Base-by-base conservation (phyloP, 495 filamentous ascomycete species). In the Xylaria scruposa region DNA sequence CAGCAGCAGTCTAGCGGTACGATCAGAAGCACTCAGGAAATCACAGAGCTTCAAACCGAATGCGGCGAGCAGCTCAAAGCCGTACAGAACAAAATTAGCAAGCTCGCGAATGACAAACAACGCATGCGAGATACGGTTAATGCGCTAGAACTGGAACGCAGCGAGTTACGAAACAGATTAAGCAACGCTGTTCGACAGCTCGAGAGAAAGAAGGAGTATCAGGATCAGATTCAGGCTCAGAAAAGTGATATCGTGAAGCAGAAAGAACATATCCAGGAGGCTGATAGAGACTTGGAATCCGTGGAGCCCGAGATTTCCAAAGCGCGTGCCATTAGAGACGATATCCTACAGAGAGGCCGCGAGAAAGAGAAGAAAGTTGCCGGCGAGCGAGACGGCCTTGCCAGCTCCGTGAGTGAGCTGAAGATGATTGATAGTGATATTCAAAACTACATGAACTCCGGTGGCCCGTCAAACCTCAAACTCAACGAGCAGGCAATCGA, bases 371-470 rank as follows among this genome's bases (percentile, higher is more conserved):
- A 91, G 72, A 87, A 89, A 68, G 81, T 96, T 51, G 90, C 93
- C 49, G 87, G 91, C 58, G 91, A 91, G 71, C 89, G 91, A 21
- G 90, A 89, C 44, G 88, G 87, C 47, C 83, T 97, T 31, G 88
- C 89, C 1, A 88, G 91, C 26, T 97, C 88, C 64, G 84, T 94
- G 47, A 88, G 91, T 74, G 90, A 97, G 77, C 88, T 98, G 5
- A 91, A 89, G 72, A 81, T 90, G 77, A 87, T 92, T 54, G 91
- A 92, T 72, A 84, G 88, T 53, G 91, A 93, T 46, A 97, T 99
- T 76, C 90, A 91, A 68, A 87, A 88, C 8, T 99, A 97, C 81
- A 84, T 92, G 54, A 87, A 92, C 61, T 85, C 89, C 60, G 94
- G 92, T 54, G 97, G 95, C 1, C 89, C 91, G 15, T 78, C 83